phyloP scores from a whole-genome alignment of 495 filamentous ascomycete species.

The Hypoxylon trugodes region DNA sequence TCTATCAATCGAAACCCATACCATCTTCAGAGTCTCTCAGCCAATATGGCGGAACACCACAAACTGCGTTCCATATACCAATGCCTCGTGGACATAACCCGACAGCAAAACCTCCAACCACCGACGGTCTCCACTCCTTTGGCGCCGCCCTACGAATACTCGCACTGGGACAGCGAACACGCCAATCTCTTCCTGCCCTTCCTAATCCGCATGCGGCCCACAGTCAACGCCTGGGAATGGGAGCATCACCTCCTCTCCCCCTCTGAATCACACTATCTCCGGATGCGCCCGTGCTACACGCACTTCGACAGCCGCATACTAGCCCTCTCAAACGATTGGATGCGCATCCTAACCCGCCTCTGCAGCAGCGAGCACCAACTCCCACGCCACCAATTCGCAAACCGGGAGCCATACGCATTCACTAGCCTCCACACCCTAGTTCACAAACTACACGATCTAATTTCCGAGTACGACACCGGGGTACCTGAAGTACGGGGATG shows the following conservation, averaged over 20 bases:
- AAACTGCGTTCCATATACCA: no score
- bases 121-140: no score
- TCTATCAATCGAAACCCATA: no score
- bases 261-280: not conserved
- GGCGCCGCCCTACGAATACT: no score
- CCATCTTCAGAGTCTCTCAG: no score
- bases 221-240: not conserved
- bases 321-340: slow-evolving; percentile 1
- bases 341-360: not conserved
- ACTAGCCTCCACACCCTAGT: not conserved
- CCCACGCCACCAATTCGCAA: not conserved
- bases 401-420: not conserved
- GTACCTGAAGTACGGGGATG: not conserved
- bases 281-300: not conserved
- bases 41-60: no score
- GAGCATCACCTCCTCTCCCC: not conserved
- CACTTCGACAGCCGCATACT: not conserved
- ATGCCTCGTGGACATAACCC: no score
- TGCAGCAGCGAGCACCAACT: not conserved
- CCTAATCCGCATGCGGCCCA: not conserved
- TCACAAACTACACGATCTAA: not conserved
- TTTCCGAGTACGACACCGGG: not conserved
- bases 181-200: no score
- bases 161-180: no score
- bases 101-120: no score